A percentile compares a stretch with the other conserved stretches of the same genome.
phyloP scores from a whole-genome alignment of 2,329 filamentous ascomycete species.

The Aspergillus intermedius region DNA sequence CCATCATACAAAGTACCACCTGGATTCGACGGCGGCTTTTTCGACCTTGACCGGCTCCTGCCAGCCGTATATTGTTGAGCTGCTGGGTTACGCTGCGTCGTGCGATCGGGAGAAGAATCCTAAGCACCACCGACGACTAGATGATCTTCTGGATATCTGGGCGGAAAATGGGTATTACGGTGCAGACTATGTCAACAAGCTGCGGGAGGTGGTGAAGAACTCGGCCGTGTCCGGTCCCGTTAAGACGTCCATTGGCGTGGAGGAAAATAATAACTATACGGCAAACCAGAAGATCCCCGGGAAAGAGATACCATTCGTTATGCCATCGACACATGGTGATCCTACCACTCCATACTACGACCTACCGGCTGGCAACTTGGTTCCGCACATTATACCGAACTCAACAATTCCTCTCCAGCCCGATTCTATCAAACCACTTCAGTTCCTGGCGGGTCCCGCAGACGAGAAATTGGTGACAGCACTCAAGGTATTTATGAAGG shows the following conservation, averaged over 20 bases:
- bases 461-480: constrained; percentile 59
- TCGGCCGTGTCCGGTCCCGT: constrained; percentile 29
- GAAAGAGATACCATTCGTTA: constrained; percentile 55
- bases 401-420: constrained; percentile 68
- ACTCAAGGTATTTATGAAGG: constrained; percentile 63
- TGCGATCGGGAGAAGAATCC: constrained; percentile 52
- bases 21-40: constrained; percentile 38
- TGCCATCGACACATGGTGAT: constrained; percentile 75
- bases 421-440: constrained; percentile 62
- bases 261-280: constrained; percentile 23
- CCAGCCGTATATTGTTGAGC: constrained; percentile 53
- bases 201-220: constrained; percentile 54
- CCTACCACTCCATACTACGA: constrained; percentile 69
- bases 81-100: constrained; percentile 54
- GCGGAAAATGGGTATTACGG: constrained; percentile 58
- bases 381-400: constrained; percentile 71
- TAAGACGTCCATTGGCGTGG: constrained; percentile 22
- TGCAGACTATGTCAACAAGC: constrained; percentile 46
- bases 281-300: constrained; percentile 32
- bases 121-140: constrained; percentile 60
- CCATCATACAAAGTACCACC: constrained; percentile 57
- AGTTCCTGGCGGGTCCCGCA: constrained; percentile 62
- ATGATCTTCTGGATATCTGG: constrained; percentile 64
- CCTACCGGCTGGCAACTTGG: constrained; percentile 71
- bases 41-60: constrained; percentile 50